Evolutionary conservation across 352 stramenopile genomes (phyloP).

Genomic region (Elongisporangium senticosum): DNA sequence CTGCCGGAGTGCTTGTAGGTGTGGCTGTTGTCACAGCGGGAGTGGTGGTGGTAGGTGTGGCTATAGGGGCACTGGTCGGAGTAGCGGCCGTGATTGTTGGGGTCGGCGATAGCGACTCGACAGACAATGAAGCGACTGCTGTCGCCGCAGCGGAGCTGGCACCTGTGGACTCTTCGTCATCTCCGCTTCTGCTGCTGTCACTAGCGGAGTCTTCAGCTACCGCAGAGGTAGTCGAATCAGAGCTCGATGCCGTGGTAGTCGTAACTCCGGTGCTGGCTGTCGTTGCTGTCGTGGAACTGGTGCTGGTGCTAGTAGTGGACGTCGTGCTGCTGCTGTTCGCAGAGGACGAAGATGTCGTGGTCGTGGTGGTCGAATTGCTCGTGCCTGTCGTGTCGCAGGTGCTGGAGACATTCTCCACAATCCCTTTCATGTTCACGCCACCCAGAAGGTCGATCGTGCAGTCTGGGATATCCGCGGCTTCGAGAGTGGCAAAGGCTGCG

Average conservation of each 20-base stretch:
- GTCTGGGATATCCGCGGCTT: conserved; percentile 31
- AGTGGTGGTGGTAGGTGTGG: not conserved
- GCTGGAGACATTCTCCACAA: conserved; percentile 9
- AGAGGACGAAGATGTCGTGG: not conserved
- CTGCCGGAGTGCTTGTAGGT: conserved; percentile 5
- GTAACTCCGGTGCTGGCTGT: not conserved
- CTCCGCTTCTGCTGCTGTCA: not conserved
- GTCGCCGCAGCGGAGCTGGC: not conserved
- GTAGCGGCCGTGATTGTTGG: not conserved
- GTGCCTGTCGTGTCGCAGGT: conserved; percentile 4
- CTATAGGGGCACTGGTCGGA: not conserved
- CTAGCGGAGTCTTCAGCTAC: not conserved
- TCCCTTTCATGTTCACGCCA: conserved; percentile 38
- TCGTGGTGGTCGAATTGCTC: conserved; percentile 1
- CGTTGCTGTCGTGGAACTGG: conserved; percentile 1
- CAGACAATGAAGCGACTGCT: not conserved
- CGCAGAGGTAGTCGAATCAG: not conserved
- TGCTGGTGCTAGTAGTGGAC: not conserved
- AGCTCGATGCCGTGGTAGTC: not conserved
- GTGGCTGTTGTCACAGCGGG: not conserved
- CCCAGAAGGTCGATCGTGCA: conserved; percentile 35
- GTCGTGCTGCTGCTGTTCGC: not conserved
- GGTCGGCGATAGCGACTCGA: not conserved
- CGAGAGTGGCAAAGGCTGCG: conserved; percentile 18
- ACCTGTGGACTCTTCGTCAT: not conserved